Evolutionary conservation across 345 rosid genomes (phyloP).

Genomic region (Salix brachista): DNA sequence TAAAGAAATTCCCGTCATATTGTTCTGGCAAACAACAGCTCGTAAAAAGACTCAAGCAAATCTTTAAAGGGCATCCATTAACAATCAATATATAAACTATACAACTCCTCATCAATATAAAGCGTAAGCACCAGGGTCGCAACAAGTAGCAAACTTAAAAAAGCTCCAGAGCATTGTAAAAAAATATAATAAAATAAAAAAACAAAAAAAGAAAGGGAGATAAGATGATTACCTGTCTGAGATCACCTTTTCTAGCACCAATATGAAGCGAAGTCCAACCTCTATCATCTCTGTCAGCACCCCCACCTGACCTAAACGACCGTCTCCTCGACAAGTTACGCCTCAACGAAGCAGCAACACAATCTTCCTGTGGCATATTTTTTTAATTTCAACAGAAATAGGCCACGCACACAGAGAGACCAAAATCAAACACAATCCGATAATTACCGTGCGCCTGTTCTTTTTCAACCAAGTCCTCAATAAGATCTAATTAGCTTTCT

Average conservation of each 20-base stretch:
- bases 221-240: slow-evolving; percentile 40
- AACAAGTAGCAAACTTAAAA: background rate
- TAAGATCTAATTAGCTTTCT: background rate
- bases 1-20: background rate
- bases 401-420: background rate
- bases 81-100: background rate
- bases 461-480: background rate
- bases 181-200: background rate
- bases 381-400: background rate
- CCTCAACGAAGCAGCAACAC: slow-evolving; percentile 29
- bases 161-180: background rate
- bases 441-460: too few relatives aligned
- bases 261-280: slow-evolving; percentile 92
- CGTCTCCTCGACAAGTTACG: slow-evolving; percentile 59
- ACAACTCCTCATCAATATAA: too few relatives aligned
- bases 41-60: background rate
- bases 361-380: slow-evolving; percentile 50
- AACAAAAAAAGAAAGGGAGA: background rate
- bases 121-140: too few relatives aligned
- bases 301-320: slow-evolving; percentile 40
- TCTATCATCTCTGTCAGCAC: slow-evolving; percentile 64
- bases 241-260: slow-evolving; percentile 81
- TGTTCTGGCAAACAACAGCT: background rate
- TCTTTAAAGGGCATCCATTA: background rate
- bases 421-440: background rate